A percentile compares a stretch with the other conserved stretches of the same genome.
phyloP scores from a whole-genome alignment of 2,329 filamentous ascomycete genomes.

The Seiridium unicorne region DNA sequence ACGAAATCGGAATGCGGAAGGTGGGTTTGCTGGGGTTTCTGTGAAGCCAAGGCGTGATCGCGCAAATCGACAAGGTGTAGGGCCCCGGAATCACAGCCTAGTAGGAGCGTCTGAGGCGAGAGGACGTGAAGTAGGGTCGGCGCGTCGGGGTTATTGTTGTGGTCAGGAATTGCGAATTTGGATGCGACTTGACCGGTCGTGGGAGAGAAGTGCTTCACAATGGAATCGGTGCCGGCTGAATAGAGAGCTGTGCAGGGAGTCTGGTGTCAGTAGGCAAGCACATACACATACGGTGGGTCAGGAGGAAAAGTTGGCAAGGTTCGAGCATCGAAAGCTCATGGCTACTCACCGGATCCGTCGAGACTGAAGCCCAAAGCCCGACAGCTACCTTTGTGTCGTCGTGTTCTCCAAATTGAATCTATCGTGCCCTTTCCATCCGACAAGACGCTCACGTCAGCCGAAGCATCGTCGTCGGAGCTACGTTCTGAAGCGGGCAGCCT shows the following conservation, averaged over 20 bases:
- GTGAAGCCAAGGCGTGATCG: slow-evolving; percentile 51
- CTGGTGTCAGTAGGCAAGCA: neutral
- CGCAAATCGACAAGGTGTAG: slow-evolving; percentile 87
- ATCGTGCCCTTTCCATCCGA: slow-evolving; percentile 71
- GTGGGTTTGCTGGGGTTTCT: slow-evolving; percentile 74
- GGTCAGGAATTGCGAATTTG: slow-evolving; percentile 74
- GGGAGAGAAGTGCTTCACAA: slow-evolving; percentile 59
- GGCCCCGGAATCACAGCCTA: slow-evolving; percentile 86
- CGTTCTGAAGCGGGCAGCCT: slow-evolving; percentile 60
- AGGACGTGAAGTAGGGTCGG: slow-evolving; percentile 80
- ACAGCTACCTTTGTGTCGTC: slow-evolving; percentile 92
- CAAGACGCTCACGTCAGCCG: slow-evolving; percentile 46
- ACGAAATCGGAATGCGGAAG: slow-evolving; percentile 92
- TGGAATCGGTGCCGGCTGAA: slow-evolving; percentile 60
- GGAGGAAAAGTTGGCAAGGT: neutral
- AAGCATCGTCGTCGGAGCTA: slow-evolving; percentile 49
- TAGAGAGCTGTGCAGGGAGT: slow-evolving; percentile 47
- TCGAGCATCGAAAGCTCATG: slow-evolving; percentile 27
- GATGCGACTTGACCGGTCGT: slow-evolving; percentile 67
- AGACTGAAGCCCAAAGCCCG: slow-evolving; percentile 74
- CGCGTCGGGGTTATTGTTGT: slow-evolving; percentile 58
- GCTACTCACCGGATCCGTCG: slow-evolving; percentile 67
- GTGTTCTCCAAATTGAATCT: slow-evolving; percentile 81
- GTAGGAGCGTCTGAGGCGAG: slow-evolving; percentile 82
- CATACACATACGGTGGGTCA: neutral